Percentiles rank a stretch among this genome's conserved stretches.
Evolutionary conservation across 345 rosid genomes (phyloP).

Genomic region (Citrus cavaleriei): DNA sequence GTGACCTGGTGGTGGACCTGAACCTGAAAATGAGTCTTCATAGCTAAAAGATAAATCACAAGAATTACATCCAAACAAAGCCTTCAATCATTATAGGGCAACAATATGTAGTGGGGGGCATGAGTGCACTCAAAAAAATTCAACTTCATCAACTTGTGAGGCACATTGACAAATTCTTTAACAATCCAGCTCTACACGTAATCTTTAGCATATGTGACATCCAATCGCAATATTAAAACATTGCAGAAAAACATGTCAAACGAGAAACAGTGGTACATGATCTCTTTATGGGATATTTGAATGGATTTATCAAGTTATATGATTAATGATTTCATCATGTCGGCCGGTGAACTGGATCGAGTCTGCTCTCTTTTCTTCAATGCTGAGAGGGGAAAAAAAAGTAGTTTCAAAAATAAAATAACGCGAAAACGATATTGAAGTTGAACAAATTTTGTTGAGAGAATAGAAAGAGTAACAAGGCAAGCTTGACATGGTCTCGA

Average conservation of each 20-base stretch:
- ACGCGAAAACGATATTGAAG: not conserved
- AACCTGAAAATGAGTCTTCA: not conserved
- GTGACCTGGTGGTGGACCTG: not conserved
- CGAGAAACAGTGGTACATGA: too few species aligned
- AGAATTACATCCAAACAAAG: not conserved
- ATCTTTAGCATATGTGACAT: too few species aligned
- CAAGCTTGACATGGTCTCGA: too few species aligned
- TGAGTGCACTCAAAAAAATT: not conserved
- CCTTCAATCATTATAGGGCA: not conserved
- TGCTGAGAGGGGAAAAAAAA: too few species aligned
- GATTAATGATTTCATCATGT: too few species aligned
- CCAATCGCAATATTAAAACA: too few species aligned
- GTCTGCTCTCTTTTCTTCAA: too few species aligned
- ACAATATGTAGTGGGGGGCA: not conserved
- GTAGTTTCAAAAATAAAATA: too few species aligned
- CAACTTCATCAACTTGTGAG: not conserved
- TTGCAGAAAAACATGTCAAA: too few species aligned
- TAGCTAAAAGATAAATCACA: not conserved
- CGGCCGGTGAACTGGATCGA: too few species aligned
- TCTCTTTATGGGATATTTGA: too few species aligned
- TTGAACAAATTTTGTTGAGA: not conserved
- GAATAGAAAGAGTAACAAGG: not conserved
- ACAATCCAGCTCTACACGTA: not conserved
- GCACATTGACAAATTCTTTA: not conserved
- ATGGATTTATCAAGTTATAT: too few species aligned